Evolutionary conservation across 1,284 basidiomycete species (phyloP).

Genomic region (Neolentinus lepideus): DNA sequence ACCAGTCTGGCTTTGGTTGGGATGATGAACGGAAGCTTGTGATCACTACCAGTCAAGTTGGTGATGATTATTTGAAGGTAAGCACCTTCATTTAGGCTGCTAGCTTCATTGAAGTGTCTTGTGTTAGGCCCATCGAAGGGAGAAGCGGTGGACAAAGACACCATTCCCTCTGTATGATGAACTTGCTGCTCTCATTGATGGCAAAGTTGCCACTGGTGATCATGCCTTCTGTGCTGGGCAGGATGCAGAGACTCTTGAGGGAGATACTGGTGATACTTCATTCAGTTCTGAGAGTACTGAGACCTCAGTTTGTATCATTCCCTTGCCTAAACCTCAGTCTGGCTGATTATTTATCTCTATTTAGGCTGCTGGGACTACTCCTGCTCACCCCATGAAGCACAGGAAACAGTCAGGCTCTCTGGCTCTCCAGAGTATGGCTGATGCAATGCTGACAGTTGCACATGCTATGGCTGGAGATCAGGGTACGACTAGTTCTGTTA

Average conservation of each 20-base stretch:
- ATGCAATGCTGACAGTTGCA: too few relatives aligned
- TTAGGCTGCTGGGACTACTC: too few relatives aligned
- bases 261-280: conserved; percentile 2
- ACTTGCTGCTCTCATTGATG: conserved; percentile 18
- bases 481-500: too few relatives aligned
- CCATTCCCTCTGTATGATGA: conserved; percentile 22
- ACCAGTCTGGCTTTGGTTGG: conserved; percentile 26
- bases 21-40: conserved; percentile 18
- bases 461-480: too few relatives aligned
- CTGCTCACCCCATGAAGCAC: too few relatives aligned
- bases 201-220: conserved; percentile 20
- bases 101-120: conserved; percentile 3
- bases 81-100: conserved; percentile 7
- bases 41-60: conserved; percentile 20
- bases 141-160: conserved; percentile 16
- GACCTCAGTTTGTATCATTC: neutral
- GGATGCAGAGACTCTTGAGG: neutral
- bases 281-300: too few relatives aligned
- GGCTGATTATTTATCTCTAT: too few relatives aligned
- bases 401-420: too few relatives aligned
- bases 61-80: conserved; percentile 15
- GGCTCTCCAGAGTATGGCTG: too few relatives aligned
- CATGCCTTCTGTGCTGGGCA: conserved; percentile 14
- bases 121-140: conserved; percentile 14
- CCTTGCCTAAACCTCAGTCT: too few relatives aligned